Conservation (phyloP, 208 protist genomes). For the Trypanosoma theileri region DNA sequence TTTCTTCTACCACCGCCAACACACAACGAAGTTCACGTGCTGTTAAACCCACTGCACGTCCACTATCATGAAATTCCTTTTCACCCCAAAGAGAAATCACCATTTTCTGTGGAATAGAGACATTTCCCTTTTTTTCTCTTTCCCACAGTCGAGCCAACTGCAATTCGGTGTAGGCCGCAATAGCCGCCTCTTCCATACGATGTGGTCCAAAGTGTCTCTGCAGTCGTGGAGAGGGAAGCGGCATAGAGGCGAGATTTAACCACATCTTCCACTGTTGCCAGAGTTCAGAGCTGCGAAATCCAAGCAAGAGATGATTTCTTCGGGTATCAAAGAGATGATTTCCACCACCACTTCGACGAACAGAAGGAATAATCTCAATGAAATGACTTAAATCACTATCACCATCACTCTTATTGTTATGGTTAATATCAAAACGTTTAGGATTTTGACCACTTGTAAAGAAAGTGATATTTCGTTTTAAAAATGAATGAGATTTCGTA, state of each 20-base stretch:
- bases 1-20: neutral
- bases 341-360: neutral
- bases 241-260: neutral
- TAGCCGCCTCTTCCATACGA: conserved; percentile 11
- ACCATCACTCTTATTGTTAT: neutral
- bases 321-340: conserved; percentile 21
- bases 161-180: neutral
- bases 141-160: neutral
- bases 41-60: neutral
- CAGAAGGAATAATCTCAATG: conserved; percentile 16
- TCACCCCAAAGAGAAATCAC: neutral
- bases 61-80: neutral
- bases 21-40: neutral
- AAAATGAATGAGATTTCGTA: too few relatives aligned
- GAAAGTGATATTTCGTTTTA: too few relatives aligned
- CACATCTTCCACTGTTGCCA: conserved; percentile 9
- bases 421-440: too few relatives aligned
- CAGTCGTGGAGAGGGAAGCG: neutral
- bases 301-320: conserved; percentile 13
- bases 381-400: conserved; percentile 10
- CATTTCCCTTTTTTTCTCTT: too few relatives aligned
- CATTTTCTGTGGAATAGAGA: too few relatives aligned
- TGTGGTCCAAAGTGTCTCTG: conserved; percentile 13
- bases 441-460: too few relatives aligned
- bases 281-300: neutral